A percentile compares a stretch with the other conserved stretches of the same genome.
Evolutionary conservation across 1,139 yeast genomes (phyloP).

Genomic region (Pneumocystis sp.): DNA sequence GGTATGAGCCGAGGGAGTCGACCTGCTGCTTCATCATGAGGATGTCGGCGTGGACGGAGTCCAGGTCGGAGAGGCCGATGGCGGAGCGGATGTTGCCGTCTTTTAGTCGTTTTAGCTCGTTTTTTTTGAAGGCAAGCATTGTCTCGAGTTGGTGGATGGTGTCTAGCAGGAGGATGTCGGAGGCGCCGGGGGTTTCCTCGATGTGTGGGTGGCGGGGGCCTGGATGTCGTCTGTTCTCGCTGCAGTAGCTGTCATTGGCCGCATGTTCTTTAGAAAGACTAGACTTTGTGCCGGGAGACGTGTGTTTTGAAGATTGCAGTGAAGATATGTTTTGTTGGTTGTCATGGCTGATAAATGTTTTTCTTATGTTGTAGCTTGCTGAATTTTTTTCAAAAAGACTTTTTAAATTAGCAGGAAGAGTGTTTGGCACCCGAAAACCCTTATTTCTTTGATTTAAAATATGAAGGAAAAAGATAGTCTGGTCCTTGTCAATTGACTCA

Average conservation of each 20-base stretch:
- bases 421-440: slow-evolving; percentile 76
- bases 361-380: slow-evolving; percentile 40
- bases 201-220: neutral
- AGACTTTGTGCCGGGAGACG: neutral
- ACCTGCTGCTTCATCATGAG: slow-evolving; percentile 53
- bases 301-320: neutral
- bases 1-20: slow-evolving; percentile 33
- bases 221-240: neutral
- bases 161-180: neutral
- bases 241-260: neutral
- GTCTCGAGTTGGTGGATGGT: slow-evolving; percentile 58
- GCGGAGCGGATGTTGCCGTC: slow-evolving; percentile 13
- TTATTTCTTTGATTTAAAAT: slow-evolving; percentile 79
- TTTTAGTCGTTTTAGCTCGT: slow-evolving; percentile 27
- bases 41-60: slow-evolving; percentile 38
- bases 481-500: slow-evolving; percentile 86
- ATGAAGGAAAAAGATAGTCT: slow-evolving; percentile 74
- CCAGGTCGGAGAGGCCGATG: slow-evolving; percentile 13
- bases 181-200: neutral
- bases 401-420: slow-evolving; percentile 85
- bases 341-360: slow-evolving; percentile 27
- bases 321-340: neutral
- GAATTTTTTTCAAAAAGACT: slow-evolving; percentile 82
- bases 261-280: neutral
- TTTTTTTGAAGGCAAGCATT: slow-evolving; percentile 57